Conservation (phyloP, 2,329 filamentous ascomycete genomes). For the Ploettnerulaceae sp. region DNA sequence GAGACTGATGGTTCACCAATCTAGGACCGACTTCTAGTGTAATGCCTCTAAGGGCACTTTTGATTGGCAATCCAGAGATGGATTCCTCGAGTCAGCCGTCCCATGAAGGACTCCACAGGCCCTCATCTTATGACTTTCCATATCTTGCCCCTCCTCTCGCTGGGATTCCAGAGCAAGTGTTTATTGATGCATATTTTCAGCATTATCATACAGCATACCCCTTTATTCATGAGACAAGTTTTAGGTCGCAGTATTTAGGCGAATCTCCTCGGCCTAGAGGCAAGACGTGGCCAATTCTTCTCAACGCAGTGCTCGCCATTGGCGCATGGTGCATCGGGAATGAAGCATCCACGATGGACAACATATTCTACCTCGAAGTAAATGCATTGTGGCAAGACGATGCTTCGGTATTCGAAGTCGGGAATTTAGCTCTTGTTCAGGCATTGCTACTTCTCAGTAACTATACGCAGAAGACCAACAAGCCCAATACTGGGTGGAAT, state of each 20-base stretch:
- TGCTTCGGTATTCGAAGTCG: constrained; percentile 35
- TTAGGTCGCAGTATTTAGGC: constrained; percentile 18
- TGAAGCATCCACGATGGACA: constrained; percentile 15
- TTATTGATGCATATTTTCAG: constrained; percentile 21
- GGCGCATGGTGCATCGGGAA: constrained; percentile 20
- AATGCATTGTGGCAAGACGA: constrained; percentile 1
- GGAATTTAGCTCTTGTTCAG: constrained; percentile 43
- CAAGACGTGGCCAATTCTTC: constrained; percentile 20
- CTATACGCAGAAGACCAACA: constrained; percentile 46
- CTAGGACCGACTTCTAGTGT: constrained; percentile 20
- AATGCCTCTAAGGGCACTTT: constrained; percentile 4
- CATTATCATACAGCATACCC: constrained; percentile 21
- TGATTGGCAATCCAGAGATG: neutral
- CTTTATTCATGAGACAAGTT: constrained; percentile 21
- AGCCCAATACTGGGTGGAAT: constrained; percentile 48
- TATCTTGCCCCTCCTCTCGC: neutral
- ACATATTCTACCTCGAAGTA: constrained; percentile 14
- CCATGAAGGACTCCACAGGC: neutral
- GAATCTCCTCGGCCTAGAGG: constrained; percentile 15
- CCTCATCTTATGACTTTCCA: neutral
- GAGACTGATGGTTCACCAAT: neutral
- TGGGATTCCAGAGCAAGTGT: neutral
- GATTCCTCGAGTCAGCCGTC: neutral
- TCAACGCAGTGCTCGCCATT: constrained; percentile 19
- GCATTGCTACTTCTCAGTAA: constrained; percentile 42